phyloP scores from a whole-genome alignment of 208 protist species.

The Herpetomonas muscarum region DNA sequence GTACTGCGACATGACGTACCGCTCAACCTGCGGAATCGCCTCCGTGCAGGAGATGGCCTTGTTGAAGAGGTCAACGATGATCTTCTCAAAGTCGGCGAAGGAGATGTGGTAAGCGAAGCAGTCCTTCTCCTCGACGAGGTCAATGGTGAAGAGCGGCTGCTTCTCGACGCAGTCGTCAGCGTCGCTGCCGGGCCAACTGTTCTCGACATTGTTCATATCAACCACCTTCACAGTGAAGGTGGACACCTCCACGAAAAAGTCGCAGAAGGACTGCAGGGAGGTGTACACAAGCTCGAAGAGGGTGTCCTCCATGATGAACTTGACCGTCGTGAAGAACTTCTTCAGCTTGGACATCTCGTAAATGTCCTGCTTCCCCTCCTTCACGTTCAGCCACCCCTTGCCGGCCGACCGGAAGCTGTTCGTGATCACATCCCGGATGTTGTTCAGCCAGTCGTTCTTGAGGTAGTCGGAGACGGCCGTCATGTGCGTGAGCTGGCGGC shows the following conservation, averaged over 20 bases:
- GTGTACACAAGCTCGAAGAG: conserved; percentile 90
- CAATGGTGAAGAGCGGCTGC: conserved; percentile 91
- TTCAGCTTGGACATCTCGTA: conserved; percentile 98
- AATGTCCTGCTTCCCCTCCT: conserved; percentile 92
- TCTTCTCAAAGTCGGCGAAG: conserved; percentile 79
- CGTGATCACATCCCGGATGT: conserved; percentile 86
- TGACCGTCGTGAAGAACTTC: conserved; percentile 96
- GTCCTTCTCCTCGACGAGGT: conserved; percentile 74
- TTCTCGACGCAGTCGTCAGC: conserved; percentile 92
- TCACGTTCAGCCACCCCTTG: conserved; percentile 98
- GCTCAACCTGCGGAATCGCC: conserved; percentile 90
- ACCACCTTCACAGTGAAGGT: conserved; percentile 84
- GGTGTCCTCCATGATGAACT: conserved; percentile 98
- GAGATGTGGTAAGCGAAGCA: conserved; percentile 88
- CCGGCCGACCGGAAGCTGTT: conserved; percentile 89
- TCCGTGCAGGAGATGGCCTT: conserved; percentile 86
- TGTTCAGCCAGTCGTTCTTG: conserved; percentile 88
- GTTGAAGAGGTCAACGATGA: conserved; percentile 87
- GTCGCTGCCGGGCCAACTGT: conserved; percentile 90
- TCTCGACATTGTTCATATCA: conserved; percentile 87
- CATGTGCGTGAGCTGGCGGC: conserved; percentile 84
- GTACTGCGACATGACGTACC: conserved; percentile 93
- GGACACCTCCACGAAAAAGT: conserved; percentile 91
- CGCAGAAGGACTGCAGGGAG: conserved; percentile 78
- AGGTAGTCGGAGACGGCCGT: conserved; percentile 65